Evolutionary conservation across 495 filamentous ascomycete genomes (phyloP).

Genomic region (Opeltia flavorubescens): DNA sequence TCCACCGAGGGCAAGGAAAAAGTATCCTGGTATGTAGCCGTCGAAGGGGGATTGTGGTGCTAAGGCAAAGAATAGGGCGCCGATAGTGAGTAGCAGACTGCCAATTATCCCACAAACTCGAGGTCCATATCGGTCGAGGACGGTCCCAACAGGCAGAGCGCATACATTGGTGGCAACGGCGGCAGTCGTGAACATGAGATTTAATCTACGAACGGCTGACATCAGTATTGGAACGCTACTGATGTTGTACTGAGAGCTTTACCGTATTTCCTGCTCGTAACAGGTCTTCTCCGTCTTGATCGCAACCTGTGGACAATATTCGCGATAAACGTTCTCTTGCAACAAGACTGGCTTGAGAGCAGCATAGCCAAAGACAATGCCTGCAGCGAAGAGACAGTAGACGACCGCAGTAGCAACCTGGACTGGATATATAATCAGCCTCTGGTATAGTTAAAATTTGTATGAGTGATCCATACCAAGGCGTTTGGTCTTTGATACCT

Average conservation of each 20-base stretch:
- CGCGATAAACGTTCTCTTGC: slow-evolving; percentile 48
- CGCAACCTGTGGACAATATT: slow-evolving; percentile 37
- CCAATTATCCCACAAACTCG: slow-evolving; percentile 43
- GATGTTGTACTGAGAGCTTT: slow-evolving; percentile 1
- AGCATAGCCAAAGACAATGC: slow-evolving; percentile 62
- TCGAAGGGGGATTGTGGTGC: slow-evolving; percentile 43
- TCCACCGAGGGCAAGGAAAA: slow-evolving; percentile 51
- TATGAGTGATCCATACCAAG: slow-evolving; percentile 23
- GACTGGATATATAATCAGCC: slow-evolving; percentile 19
- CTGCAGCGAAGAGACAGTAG: slow-evolving; percentile 51
- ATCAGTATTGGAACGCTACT: slow-evolving; percentile 3
- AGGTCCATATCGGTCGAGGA: slow-evolving; percentile 53
- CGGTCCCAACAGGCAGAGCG: slow-evolving; percentile 50
- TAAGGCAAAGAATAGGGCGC: slow-evolving; percentile 42
- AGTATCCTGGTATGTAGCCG: slow-evolving; percentile 48
- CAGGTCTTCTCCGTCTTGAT: slow-evolving; percentile 33
- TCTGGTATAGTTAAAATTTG: neutral
- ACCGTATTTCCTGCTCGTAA: slow-evolving; percentile 52
- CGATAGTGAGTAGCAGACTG: slow-evolving; percentile 38
- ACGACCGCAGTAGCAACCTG: slow-evolving; percentile 46
- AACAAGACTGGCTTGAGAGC: slow-evolving; percentile 59
- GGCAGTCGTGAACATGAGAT: slow-evolving; percentile 56
- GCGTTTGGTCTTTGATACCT: slow-evolving; percentile 38
- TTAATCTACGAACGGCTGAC: slow-evolving; percentile 28
- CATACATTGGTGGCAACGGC: slow-evolving; percentile 55